Base-by-base conservation (phyloP, 805 yeast genomes). In the Candida lessepsii region DNA sequence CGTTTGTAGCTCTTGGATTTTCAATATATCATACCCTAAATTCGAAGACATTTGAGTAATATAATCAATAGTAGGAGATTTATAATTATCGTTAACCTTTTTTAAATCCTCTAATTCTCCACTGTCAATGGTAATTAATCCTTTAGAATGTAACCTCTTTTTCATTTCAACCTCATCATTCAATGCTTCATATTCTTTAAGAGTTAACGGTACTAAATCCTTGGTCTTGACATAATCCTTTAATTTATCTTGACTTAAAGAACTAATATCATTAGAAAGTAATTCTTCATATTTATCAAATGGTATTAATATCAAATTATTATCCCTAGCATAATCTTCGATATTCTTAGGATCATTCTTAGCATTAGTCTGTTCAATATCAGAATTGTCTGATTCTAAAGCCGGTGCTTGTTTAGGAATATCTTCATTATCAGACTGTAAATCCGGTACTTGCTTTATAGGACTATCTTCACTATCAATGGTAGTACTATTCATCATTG, bases 151-250 rank as follows among this genome's bases (percentile, higher is more conserved):
- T 24, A 69, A 51, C 35, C 49, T 58, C 24, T 49, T 50, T 37
- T 50, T 51, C 73, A 69, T 67, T 35, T 60, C 65, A 13, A 55
- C 49, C 42, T 67, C 73, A 41, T 56, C 56, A 19, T 53, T 15
- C 19, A 67, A 55, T 2, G 45, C 48, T 9, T 53, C 52, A 38
- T 63, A 57, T 29, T 64, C 64, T n/a, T 50, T 32, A 29, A 49
- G 44, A 14, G 52, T 51, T 18, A 68, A 36, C 13, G 64, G 37
- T 10, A 60, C 58, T 31, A 46, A 56, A 8, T 67, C 71, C 40
- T 51, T 57, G 10, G 45, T 47, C 21, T 56, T 49, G 2, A 51
- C 53, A 16, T 53, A 37, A 5, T 52, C 47, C 16, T 49, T 45
- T 5, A 67, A 37, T 21, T 54, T 53, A 3, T 59, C 61, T 5